A percentile compares a stretch with the other conserved stretches of the same genome.
Conservation (phyloP, 2,329 filamentous ascomycete species). For the Nakataea oryzae region DNA sequence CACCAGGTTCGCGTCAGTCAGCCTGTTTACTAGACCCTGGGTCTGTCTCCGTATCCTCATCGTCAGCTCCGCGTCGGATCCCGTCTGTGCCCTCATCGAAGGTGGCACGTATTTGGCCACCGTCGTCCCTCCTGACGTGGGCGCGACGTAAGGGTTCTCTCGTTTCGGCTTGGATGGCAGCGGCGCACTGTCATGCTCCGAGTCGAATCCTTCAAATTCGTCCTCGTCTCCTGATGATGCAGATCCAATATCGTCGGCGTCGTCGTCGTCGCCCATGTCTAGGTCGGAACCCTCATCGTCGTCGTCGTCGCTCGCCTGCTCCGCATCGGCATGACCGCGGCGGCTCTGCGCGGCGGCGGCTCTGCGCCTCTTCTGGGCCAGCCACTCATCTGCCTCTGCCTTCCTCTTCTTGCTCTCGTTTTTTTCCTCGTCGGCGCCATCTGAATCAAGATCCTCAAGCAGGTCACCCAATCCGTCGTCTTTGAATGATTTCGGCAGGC, state of each 20-base stretch:
- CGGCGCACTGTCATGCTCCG: conserved; percentile 13
- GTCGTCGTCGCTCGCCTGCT: conserved; percentile 17
- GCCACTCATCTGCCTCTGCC: conserved; percentile 47
- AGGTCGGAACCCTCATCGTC: conserved; percentile 2
- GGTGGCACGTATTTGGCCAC: conserved; percentile 79
- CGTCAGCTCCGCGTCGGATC: conserved; percentile 56
- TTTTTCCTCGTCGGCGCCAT: conserved; percentile 32
- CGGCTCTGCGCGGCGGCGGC: conserved; percentile 19
- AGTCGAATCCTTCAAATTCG: conserved; percentile 28
- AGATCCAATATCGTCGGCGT: conserved; percentile 14
- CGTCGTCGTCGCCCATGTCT: conserved; percentile 16
- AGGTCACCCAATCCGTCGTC: conserved; percentile 79
- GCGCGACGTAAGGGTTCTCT: conserved; percentile 87
- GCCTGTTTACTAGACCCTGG: conserved; percentile 82
- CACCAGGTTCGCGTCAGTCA: conserved; percentile 83
- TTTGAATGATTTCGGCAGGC: conserved; percentile 58
- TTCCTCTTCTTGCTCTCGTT: conserved; percentile 53
- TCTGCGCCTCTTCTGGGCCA: conserved; percentile 46
- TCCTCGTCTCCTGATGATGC: conserved; percentile 22
- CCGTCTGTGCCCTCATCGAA: conserved; percentile 57
- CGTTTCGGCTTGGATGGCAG: conserved; percentile 13
- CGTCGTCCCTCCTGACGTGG: conserved; percentile 33
- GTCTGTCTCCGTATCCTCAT: conserved; percentile 65
- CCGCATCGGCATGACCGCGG: conserved; percentile 16
- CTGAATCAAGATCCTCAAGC: conserved; percentile 51